These are phyloP conservation scores for Eucalyptus rudis DNA, from an alignment of 345 rosid genomes.

Conservation along the genomic window DNA sequence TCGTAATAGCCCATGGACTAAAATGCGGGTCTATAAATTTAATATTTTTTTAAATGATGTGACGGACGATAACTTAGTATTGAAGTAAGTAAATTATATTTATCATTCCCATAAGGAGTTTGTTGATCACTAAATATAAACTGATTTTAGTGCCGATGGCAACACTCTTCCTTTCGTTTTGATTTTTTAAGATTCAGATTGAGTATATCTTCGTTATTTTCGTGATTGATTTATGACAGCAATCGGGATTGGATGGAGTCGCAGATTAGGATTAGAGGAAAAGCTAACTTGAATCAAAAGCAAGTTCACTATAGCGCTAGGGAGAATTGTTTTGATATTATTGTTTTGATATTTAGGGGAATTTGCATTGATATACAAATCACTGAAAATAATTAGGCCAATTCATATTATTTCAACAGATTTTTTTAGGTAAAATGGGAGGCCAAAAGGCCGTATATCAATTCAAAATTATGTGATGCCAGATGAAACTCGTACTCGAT, in stretches of 20 bases:
- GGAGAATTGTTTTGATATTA: neutral
- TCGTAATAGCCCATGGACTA: no score
- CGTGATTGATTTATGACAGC: neutral
- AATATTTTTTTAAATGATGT: neutral
- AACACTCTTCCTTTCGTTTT: neutral
- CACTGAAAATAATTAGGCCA: neutral
- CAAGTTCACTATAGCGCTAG: neutral
- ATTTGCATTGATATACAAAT: neutral
- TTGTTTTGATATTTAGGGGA: neutral
- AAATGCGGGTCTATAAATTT: no score
- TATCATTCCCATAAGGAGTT: neutral
- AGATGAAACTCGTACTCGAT: neutral
- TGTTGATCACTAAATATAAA: neutral
- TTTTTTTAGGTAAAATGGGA: neutral
- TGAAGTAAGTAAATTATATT: neutral
- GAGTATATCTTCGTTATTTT: neutral
- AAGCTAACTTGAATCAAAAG: neutral
- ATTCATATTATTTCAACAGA: neutral
- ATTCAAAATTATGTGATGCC: neutral
- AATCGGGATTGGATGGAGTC: neutral
- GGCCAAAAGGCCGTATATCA: neutral
- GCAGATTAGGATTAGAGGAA: neutral
- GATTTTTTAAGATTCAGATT: neutral
- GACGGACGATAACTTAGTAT: neutral
- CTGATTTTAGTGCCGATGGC: neutral